Percentiles rank a stretch among this genome's conserved stretches.
Evolutionary conservation across 805 yeast genomes (phyloP).

Genomic region (Spencermartinsiella europaea): DNA sequence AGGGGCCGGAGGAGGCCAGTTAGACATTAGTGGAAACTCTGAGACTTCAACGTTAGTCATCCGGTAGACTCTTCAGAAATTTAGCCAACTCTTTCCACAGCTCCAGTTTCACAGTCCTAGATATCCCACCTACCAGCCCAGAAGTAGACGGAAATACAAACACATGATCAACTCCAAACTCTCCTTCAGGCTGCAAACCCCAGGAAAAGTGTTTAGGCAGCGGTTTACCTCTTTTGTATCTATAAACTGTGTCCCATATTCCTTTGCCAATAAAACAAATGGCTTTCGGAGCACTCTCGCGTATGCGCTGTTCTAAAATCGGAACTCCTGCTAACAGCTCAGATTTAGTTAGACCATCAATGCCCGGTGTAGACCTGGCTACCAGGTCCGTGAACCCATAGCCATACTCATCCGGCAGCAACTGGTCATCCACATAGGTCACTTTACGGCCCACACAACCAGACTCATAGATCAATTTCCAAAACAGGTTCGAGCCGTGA

Average conservation of each 20-base stretch:
- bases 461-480: slow-evolving; percentile 57
- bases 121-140: slow-evolving; percentile 56
- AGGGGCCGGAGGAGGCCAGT: too few species aligned
- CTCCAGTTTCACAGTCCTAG: slow-evolving; percentile 39
- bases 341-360: slow-evolving; percentile 43
- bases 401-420: slow-evolving; percentile 38
- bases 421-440: slow-evolving; percentile 37
- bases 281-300: slow-evolving; percentile 34
- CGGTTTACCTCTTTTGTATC: slow-evolving; percentile 31
- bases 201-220: slow-evolving; percentile 40
- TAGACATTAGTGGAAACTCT: too few species aligned
- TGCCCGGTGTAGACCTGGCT: slow-evolving; percentile 54
- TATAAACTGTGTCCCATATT: slow-evolving; percentile 59
- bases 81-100: slow-evolving; percentile 44
- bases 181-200: slow-evolving; percentile 41
- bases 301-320: slow-evolving; percentile 43
- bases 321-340: slow-evolving; percentile 59
- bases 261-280: slow-evolving; percentile 69
- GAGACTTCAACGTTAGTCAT: too few species aligned
- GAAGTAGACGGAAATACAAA: slow-evolving; percentile 71
- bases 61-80: slow-evolving; percentile 12
- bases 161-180: slow-evolving; percentile 29
- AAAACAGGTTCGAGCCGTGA: slow-evolving; percentile 60
- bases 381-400: slow-evolving; percentile 73
- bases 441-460: slow-evolving; percentile 37